Conservation (phyloP, 768 basidiomycete species). For the Lanmaoa pseudosensibilis region DNA sequence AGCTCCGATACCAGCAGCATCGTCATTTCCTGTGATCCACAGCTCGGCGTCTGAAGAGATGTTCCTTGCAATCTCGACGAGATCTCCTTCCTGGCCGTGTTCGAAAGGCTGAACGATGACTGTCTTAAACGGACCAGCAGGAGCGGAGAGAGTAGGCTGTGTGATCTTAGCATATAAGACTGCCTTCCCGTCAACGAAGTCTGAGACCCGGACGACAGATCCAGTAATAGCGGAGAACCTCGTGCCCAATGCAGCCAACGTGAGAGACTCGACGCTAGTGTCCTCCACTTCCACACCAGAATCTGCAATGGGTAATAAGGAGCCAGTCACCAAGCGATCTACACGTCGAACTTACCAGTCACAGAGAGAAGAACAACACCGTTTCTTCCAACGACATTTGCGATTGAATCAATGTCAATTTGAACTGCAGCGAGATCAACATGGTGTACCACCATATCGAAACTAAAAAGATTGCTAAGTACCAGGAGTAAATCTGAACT, state of each 20-base stretch:
- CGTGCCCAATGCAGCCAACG: conserved; percentile 8
- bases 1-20: conserved; percentile 32
- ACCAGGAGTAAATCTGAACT: accelerated
- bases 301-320: conserved; percentile 9
- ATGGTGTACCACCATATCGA: conserved; percentile 24
- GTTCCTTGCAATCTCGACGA: conserved; percentile 27
- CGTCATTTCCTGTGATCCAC: conserved; percentile 33
- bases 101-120: conserved; percentile 28
- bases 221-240: conserved; percentile 15
- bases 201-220: conserved; percentile 10
- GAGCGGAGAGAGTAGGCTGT: conserved; percentile 12
- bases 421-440: conserved; percentile 23
- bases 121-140: conserved; percentile 23
- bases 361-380: conserved; percentile 27
- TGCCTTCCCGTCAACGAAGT: conserved; percentile 10
- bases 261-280: conserved; percentile 12
- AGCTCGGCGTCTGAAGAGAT: conserved; percentile 28
- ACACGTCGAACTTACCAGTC: conserved; percentile 12
- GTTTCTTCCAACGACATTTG: conserved; percentile 23
- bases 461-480: background rate
- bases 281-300: conserved; percentile 19
- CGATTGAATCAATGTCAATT: conserved; percentile 21
- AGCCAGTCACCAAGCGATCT: background rate
- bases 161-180: conserved; percentile 17
- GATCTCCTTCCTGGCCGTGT: conserved; percentile 28